These are phyloP conservation scores for Kuraishia floccosa DNA, from an alignment of 805 yeast species.

Conservation along the genomic window DNA sequence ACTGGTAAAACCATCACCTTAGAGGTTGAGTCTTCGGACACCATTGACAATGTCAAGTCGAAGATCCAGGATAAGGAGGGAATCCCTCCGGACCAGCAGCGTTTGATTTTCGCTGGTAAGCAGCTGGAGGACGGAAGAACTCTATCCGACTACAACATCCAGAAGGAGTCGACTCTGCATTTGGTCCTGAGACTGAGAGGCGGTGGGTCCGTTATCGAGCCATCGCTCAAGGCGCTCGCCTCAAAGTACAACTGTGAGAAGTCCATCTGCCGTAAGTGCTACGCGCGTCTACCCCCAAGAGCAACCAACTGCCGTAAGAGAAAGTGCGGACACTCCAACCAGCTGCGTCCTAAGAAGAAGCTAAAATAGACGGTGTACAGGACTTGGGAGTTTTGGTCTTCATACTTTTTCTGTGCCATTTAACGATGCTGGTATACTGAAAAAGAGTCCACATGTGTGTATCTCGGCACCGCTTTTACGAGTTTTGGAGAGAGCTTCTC, in stretches of 20 bases:
- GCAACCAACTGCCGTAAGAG: slow-evolving; percentile 99
- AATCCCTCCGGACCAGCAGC: slow-evolving; percentile 94
- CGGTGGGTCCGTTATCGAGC: slow-evolving; percentile 96
- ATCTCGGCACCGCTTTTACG: too few relatives aligned
- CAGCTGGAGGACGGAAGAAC: slow-evolving; percentile 96
- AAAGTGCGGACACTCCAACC: slow-evolving; percentile 99
- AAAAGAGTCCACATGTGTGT: too few relatives aligned
- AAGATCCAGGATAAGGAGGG: slow-evolving; percentile 97
- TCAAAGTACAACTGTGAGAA: slow-evolving; percentile 99
- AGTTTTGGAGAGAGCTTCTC: too few relatives aligned
- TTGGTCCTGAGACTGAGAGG: slow-evolving; percentile 61
- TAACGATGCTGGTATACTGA: too few relatives aligned
- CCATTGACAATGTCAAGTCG: slow-evolving; percentile 90
- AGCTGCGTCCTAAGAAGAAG: slow-evolving; percentile 99
- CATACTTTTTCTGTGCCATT: too few relatives aligned
- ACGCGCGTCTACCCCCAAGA: slow-evolving; percentile 99
- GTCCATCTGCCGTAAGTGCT: slow-evolving; percentile 98
- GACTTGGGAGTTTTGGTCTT: too few relatives aligned
- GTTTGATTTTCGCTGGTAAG: slow-evolving; percentile 93
- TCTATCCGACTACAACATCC: slow-evolving; percentile 88
- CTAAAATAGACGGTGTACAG: too few relatives aligned
- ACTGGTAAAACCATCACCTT: slow-evolving; percentile 94
- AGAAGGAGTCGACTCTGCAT: slow-evolving; percentile 72
- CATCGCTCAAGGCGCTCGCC: slow-evolving; percentile 98
- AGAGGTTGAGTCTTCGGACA: slow-evolving; percentile 87